Evolutionary conservation across 1,139 yeast genomes (phyloP).

Genomic region (Hyphopichia pseudoburtonii): DNA sequence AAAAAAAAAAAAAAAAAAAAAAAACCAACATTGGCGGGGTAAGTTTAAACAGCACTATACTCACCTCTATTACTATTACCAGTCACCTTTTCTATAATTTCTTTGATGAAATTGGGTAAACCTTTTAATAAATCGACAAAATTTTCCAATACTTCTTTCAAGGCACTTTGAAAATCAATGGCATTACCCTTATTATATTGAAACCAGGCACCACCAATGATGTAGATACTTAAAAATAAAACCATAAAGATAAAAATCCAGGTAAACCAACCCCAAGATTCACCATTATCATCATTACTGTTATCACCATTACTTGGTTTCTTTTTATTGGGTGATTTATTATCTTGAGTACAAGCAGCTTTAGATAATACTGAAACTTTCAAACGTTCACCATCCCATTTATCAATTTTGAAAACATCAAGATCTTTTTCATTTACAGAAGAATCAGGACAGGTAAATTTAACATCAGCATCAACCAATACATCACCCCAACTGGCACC

Average conservation of each 20-base stretch:
- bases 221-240: conserved; percentile 66
- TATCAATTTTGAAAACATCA: conserved; percentile 24
- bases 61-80: conserved; percentile 79
- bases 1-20: too few relatives aligned
- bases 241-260: conserved; percentile 71
- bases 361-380: conserved; percentile 27
- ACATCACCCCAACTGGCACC: conserved; percentile 75
- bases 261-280: conserved; percentile 76
- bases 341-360: conserved; percentile 41
- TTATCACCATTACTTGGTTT: conserved; percentile 12
- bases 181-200: conserved; percentile 56
- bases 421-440: conserved; percentile 32
- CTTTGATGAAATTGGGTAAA: conserved; percentile 70
- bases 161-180: conserved; percentile 51
- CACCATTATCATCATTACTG: conserved; percentile 33
- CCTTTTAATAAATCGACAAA: conserved; percentile 58
- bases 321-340: conserved; percentile 13
- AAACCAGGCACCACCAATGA: conserved; percentile 80
- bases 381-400: conserved; percentile 33
- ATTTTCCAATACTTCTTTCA: conserved; percentile 74
- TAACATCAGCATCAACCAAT: conserved; percentile 50
- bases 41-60: conserved; percentile 84
- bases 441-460: conserved; percentile 52
- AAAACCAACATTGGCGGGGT: too few relatives aligned
- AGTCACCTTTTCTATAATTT: conserved; percentile 67